Evolutionary conservation across 768 basidiomycete species (phyloP).

Genomic region (Amanita pseudoporphyria): DNA sequence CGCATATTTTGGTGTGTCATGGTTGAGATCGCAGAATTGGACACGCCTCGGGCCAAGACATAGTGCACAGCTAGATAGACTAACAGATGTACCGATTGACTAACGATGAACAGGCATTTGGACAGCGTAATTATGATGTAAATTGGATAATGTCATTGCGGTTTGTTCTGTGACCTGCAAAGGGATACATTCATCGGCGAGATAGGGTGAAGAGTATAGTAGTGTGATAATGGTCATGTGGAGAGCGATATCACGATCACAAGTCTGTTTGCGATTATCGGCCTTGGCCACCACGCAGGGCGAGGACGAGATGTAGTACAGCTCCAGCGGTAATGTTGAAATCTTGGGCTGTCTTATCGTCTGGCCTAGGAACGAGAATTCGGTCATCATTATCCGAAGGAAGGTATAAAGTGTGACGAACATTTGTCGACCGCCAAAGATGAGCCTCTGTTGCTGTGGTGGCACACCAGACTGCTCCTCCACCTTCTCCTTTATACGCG

Average conservation of each 20-base stretch:
- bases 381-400: not conserved
- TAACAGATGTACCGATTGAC: too few relatives aligned
- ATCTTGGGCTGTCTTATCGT: conserved; percentile 85
- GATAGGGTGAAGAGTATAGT: not conserved
- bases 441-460: conserved; percentile 90
- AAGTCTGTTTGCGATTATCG: conserved; percentile 24
- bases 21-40: conserved; percentile 27
- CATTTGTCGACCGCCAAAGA: conserved; percentile 91
- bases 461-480: conserved; percentile 99
- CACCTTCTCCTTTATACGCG: conserved; percentile 93
- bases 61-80: not conserved
- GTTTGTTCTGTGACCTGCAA: not conserved
- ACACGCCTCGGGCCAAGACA: not conserved
- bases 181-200: not conserved
- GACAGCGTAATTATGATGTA: not conserved
- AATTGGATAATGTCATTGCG: not conserved
- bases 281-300: conserved; percentile 90
- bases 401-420: conserved; percentile 27
- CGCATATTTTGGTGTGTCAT: conserved; percentile 45
- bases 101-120: not conserved
- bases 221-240: not conserved
- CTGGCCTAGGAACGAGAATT: conserved; percentile 45
- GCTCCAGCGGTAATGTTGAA: conserved; percentile 79
- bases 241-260: not conserved
- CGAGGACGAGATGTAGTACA: conserved; percentile 90